Conservation (phyloP, 2,329 filamentous ascomycete species). For the Sphaerulina vaccinii region DNA sequence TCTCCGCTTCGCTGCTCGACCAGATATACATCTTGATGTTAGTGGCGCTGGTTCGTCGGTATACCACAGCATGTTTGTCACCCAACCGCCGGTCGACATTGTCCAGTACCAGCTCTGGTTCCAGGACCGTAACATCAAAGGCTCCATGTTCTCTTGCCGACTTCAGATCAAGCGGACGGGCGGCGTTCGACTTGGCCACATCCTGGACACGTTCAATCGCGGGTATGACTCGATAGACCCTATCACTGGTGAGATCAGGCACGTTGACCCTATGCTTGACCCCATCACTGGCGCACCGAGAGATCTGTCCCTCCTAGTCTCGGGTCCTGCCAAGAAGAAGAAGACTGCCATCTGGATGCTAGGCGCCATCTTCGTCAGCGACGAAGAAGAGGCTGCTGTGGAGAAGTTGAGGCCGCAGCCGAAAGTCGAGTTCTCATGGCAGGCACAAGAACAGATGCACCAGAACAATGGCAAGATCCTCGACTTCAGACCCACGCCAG, state of each 20-base stretch:
- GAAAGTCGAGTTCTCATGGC: no score
- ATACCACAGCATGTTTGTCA: constrained; percentile 17
- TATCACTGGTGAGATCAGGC: neutral
- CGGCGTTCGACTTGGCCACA: constrained; percentile 11
- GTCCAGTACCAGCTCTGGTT: constrained; percentile 12
- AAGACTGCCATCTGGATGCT: constrained; percentile 12
- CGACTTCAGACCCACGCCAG: no score
- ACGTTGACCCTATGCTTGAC: neutral
- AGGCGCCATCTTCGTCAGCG: constrained; percentile 18
- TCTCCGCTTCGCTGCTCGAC: constrained; percentile 7
- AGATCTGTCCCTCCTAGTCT: neutral
- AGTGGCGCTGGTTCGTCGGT: no score
- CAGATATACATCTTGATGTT: constrained; percentile 1
- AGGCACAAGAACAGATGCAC: no score
- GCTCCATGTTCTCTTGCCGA: neutral
- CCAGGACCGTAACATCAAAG: neutral
- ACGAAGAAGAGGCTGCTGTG: constrained; percentile 9
- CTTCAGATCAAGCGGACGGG: neutral
- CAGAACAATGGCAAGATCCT: no score
- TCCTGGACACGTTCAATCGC: constrained; percentile 7
- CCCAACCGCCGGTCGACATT: constrained; percentile 9
- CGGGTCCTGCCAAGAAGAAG: constrained; percentile 1
- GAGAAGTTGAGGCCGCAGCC: constrained; percentile 4
- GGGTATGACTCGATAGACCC: neutral
- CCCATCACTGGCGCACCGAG: neutral